Evolutionary conservation across 2,329 filamentous ascomycete genomes (phyloP).

Genomic region (Fusarium transvaalense): DNA sequence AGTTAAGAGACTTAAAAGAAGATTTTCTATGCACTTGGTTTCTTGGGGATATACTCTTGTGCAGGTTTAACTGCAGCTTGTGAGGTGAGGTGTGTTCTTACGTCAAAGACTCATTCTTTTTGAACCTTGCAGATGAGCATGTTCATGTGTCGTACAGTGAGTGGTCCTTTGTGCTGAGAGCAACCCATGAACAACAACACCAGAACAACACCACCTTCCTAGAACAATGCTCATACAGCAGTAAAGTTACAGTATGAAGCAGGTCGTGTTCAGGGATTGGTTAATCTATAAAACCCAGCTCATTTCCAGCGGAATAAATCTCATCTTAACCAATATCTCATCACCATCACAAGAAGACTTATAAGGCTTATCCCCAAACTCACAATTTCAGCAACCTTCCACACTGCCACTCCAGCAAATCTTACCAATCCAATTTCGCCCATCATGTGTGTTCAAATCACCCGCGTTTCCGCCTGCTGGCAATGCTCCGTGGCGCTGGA

Average conservation of each 20-base stretch:
- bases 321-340: background rate
- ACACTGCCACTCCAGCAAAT: background rate
- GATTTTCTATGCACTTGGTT: conserved; percentile 3
- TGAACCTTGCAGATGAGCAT: background rate
- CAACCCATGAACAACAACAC: background rate
- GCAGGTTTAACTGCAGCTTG: background rate
- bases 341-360: background rate
- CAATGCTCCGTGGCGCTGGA: conserved; percentile 7
- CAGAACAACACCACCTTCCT: background rate
- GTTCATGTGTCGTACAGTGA: background rate
- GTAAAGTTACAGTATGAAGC: background rate
- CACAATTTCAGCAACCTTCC: background rate
- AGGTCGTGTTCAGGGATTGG: background rate
- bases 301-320: background rate
- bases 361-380: background rate
- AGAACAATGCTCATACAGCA: background rate
- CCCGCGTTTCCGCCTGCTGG: conserved; percentile 14
- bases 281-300: background rate
- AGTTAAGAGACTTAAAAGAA: conserved; percentile 39
- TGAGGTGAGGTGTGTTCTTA: background rate
- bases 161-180: background rate
- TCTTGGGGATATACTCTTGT: background rate
- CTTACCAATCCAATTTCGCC: background rate
- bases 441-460: conserved; percentile 22
- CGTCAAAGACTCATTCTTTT: background rate